These are phyloP conservation scores for Iris pallida DNA, from an alignment of 116 monocot genomes.

Conservation along the genomic window DNA sequence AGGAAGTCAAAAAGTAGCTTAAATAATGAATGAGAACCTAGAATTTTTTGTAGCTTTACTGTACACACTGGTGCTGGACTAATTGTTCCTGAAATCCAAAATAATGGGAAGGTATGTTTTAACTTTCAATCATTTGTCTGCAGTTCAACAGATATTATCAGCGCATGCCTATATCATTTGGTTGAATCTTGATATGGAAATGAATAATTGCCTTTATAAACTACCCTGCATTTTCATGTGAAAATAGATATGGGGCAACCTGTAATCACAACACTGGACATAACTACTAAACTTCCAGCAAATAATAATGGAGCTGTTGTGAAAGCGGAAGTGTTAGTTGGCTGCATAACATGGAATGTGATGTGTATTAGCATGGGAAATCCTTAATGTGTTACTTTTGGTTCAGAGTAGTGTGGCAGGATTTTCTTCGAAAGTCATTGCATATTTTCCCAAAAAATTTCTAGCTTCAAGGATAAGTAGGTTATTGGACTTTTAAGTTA, in stretches of 20 bases:
- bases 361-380: conserved; percentile 99
- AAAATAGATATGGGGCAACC: conserved; percentile 97
- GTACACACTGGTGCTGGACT: conserved; percentile 96
- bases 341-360: conserved; percentile 77
- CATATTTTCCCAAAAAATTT: neutral
- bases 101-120: conserved; percentile 73
- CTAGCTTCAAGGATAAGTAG: neutral
- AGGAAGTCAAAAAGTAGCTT: no score
- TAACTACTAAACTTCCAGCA: conserved; percentile 72
- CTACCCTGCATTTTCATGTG: conserved; percentile 35
- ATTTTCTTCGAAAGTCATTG: conserved; percentile 6
- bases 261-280: conserved; percentile 49
- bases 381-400: conserved; percentile 92
- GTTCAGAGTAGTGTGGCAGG: conserved; percentile 44
- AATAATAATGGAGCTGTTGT: conserved; percentile 70
- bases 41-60: conserved; percentile 54
- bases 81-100: conserved; percentile 86
- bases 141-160: no score
- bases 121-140: no score
- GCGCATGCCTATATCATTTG: no score
- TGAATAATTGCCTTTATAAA: no score
- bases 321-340: conserved; percentile 54
- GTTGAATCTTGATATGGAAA: neutral
- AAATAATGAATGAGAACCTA: no score
- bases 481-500: no score